Conservation (phyloP, 2,329 filamentous ascomycete species). For the Endothia cerciana region DNA sequence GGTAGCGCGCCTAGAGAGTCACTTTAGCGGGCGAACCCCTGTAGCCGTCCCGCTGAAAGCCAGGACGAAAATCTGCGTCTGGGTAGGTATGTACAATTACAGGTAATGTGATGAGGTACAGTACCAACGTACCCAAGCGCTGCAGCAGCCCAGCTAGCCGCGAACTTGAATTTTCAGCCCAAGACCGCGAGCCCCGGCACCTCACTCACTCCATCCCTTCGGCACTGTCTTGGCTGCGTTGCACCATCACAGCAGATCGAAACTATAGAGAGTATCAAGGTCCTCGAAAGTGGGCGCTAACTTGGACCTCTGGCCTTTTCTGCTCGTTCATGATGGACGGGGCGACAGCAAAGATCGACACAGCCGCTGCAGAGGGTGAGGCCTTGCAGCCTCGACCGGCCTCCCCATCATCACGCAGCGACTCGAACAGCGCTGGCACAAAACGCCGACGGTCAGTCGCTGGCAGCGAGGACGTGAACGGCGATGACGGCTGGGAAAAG, state of each 20-base stretch:
- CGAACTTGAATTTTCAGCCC: background rate
- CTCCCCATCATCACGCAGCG: slow-evolving; percentile 21
- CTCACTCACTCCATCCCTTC: background rate
- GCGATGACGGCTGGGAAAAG: slow-evolving; percentile 56
- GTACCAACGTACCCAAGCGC: no score
- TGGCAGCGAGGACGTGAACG: slow-evolving; percentile 35
- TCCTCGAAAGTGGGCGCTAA: background rate
- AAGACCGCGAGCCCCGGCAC: background rate
- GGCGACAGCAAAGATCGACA: background rate
- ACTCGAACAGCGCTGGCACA: slow-evolving; percentile 23
- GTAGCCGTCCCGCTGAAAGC: no score
- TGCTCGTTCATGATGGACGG: slow-evolving; percentile 3
- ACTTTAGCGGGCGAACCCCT: no score
- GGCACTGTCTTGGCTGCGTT: background rate
- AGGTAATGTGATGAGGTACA: no score
- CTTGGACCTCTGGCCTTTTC: background rate
- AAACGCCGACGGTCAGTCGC: slow-evolving; percentile 27
- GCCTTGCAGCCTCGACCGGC: background rate
- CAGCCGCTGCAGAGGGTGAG: background rate
- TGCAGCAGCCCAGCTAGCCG: no score
- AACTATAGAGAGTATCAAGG: background rate
- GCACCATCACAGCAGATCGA: background rate
- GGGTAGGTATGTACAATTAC: no score
- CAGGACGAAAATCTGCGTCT: no score
- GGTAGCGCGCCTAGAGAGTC: no score